Evolutionary conservation across 345 rosid genomes (phyloP).

Genomic region (Eutrema yunnanense): DNA sequence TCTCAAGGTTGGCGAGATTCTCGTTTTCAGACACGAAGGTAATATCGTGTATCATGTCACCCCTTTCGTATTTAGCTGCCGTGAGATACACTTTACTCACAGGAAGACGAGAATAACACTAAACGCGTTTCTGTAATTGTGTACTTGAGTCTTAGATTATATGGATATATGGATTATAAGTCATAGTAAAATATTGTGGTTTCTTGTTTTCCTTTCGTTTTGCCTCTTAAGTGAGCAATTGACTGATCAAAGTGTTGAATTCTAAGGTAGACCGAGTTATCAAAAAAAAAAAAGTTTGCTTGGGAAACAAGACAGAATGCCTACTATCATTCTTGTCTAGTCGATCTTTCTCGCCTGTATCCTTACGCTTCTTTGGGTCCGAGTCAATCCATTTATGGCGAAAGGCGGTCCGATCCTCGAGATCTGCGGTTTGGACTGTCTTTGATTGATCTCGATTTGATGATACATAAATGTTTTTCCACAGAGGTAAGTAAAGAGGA

Average conservation of each 20-base stretch:
- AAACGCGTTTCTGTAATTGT: too few species aligned
- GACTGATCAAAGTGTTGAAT: too few species aligned
- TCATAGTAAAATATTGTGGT: too few species aligned
- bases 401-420: constrained; percentile 47
- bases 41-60: not conserved
- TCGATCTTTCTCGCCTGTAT: constrained; percentile 64
- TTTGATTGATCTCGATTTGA: constrained; percentile 17
- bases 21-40: not conserved
- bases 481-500: constrained; percentile 23
- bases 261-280: too few species aligned
- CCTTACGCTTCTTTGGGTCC: constrained; percentile 63
- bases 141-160: too few species aligned
- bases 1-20: too few species aligned
- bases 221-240: too few species aligned
- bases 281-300: constrained; percentile 41
- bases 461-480: not conserved
- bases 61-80: not conserved
- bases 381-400: constrained; percentile 53
- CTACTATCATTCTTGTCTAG: constrained; percentile 52
- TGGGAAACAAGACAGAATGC: constrained; percentile 51
- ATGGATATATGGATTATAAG: too few species aligned
- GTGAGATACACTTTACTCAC: not conserved
- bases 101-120: not conserved
- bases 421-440: constrained; percentile 72
- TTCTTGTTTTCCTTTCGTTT: too few species aligned